Conservation (phyloP, 139 green algal genomes). For the Trebouxia sp. region DNA sequence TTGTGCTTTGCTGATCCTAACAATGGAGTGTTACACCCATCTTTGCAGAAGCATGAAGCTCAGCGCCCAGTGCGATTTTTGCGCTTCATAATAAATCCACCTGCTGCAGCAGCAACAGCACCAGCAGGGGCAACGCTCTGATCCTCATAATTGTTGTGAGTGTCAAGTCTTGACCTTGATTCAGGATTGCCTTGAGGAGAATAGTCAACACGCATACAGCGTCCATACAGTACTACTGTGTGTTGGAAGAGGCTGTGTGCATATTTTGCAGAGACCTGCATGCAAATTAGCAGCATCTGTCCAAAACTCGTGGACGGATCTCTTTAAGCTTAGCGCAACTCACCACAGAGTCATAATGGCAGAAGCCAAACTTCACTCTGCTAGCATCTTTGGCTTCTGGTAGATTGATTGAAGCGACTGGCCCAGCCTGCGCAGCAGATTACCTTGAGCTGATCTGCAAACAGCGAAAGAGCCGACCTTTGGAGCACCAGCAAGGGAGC, state of each 20-base stretch:
- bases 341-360: conserved; percentile 23
- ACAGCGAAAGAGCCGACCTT: too few species aligned
- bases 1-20: too few species aligned
- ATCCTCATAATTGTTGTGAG: background rate
- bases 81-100: background rate
- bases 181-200: conserved; percentile 15
- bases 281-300: background rate
- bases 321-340: too few species aligned
- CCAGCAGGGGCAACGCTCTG: background rate
- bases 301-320: too few species aligned
- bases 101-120: conserved; percentile 2
- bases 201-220: conserved; percentile 4
- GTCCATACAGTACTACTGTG: conserved; percentile 15
- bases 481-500: too few species aligned
- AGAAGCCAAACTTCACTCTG: conserved; percentile 11
- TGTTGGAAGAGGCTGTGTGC: conserved; percentile 16
- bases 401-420: background rate
- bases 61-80: conserved; percentile 3
- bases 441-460: too few species aligned
- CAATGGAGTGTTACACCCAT: too few species aligned
- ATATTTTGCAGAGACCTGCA: conserved; percentile 24
- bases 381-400: conserved; percentile 3
- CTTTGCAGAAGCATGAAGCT: too few species aligned
- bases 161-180: background rate
- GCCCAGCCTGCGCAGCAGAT: conserved; percentile 6